A percentile compares a stretch with the other conserved stretches of the same genome.
Conservation (phyloP, 2,329 filamentous ascomycete species). For the Blumeria hordei region DNA sequence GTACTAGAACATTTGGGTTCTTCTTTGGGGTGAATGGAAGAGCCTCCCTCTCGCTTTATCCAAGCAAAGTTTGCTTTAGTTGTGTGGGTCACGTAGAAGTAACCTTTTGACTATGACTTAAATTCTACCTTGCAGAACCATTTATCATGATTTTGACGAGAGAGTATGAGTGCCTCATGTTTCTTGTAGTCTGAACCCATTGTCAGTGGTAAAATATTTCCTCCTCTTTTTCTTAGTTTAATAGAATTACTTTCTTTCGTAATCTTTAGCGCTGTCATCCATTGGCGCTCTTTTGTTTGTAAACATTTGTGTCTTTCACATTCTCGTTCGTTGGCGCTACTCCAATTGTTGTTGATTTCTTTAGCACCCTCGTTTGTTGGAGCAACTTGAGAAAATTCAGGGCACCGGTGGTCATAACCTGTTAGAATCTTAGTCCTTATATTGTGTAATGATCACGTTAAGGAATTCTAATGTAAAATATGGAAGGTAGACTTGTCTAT, state of each 20-base stretch:
- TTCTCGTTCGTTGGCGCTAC: background rate
- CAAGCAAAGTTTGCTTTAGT: background rate
- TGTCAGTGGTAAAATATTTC: background rate
- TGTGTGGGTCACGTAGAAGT: background rate
- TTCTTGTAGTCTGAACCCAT: background rate
- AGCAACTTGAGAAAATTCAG: background rate
- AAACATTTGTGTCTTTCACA: background rate
- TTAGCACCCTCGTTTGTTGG: background rate
- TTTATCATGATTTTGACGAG: background rate
- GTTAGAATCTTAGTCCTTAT: background rate
- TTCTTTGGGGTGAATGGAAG: background rate
- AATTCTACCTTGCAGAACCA: background rate
- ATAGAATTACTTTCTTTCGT: background rate
- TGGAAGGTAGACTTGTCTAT: background rate
- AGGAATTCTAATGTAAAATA: background rate
- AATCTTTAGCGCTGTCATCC: background rate
- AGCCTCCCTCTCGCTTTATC: background rate
- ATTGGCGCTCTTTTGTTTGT: background rate
- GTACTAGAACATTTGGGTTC: background rate
- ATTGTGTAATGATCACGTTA: background rate
- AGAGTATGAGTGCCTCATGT: background rate
- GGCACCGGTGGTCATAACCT: background rate
- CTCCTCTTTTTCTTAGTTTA: background rate
- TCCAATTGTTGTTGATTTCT: background rate
- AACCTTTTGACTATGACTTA: background rate